phyloP scores from a whole-genome alignment of 345 rosid genomes.

The Populus ilicifolia region DNA sequence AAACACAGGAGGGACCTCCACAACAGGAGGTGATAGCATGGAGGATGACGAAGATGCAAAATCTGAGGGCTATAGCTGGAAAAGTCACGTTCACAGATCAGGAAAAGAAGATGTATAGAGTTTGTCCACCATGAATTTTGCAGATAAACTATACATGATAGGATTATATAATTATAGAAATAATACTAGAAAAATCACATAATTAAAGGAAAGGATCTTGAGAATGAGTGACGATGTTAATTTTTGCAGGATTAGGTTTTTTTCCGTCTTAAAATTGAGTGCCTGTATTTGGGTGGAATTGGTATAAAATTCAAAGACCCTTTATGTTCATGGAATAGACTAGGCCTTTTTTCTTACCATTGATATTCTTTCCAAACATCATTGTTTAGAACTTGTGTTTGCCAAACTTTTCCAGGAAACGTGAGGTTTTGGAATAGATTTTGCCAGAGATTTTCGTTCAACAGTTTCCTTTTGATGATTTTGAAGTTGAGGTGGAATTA shows the following conservation, averaged over 20 bases:
- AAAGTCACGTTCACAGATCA: slow-evolving; percentile 38
- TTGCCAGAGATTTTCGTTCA: background rate
- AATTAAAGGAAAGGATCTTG: slow-evolving; percentile 33
- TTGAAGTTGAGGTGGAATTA: background rate
- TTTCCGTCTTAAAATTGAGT: slow-evolving; percentile 32
- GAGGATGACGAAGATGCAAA: slow-evolving; percentile 78
- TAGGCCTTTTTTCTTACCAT: slow-evolving; percentile 5
- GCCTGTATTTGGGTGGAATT: slow-evolving; percentile 29
- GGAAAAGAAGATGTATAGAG: slow-evolving; percentile 48
- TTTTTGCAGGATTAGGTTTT: slow-evolving; percentile 56
- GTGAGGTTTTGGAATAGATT: background rate
- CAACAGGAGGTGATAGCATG: slow-evolving; percentile 56
- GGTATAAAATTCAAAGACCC: slow-evolving; percentile 22
- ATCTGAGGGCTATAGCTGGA: slow-evolving; percentile 69
- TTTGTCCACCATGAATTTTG: slow-evolving; percentile 52
- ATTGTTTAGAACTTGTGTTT: background rate
- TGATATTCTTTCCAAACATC: background rate
- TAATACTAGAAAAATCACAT: slow-evolving; percentile 33
- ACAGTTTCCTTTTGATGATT: background rate
- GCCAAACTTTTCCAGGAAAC: background rate
- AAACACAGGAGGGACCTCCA: slow-evolving; percentile 48
- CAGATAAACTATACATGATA: slow-evolving; percentile 52
- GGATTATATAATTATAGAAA: slow-evolving; percentile 28
- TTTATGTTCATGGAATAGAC: slow-evolving; percentile 36
- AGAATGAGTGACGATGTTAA: slow-evolving; percentile 29